phyloP scores from a whole-genome alignment of 306 rosid species.

The Inga oerstediana region DNA sequence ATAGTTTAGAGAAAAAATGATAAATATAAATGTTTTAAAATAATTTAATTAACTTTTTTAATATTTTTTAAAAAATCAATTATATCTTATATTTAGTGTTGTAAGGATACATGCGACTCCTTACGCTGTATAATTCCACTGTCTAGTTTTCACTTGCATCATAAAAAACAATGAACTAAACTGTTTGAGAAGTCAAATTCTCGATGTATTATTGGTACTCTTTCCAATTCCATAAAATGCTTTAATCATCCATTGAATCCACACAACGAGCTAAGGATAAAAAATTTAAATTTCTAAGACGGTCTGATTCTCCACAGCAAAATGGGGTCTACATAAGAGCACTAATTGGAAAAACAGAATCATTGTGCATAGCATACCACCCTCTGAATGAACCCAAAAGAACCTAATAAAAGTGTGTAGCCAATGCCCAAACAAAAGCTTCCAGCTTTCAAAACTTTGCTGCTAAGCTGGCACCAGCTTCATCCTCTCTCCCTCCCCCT shows the following conservation, averaged over 20 bases:
- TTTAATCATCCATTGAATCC: not conserved
- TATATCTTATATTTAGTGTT: no score
- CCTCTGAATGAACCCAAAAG: slow-evolving; percentile 19
- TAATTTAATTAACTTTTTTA: no score
- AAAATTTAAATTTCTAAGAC: not conserved
- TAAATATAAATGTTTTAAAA: no score
- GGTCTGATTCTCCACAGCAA: slow-evolving; percentile 1
- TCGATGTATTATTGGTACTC: not conserved
- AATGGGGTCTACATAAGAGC: slow-evolving; percentile 27
- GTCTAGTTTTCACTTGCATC: not conserved
- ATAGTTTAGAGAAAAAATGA: no score
- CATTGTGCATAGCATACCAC: slow-evolving; percentile 20
- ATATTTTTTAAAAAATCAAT: no score
- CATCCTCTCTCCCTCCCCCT: slow-evolving; percentile 31
- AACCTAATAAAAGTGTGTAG: slow-evolving; percentile 11
- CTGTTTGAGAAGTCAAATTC: not conserved
- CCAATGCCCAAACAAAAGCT: slow-evolving; percentile 49
- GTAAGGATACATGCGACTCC: not conserved
- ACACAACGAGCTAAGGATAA: not conserved
- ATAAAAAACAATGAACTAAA: not conserved
- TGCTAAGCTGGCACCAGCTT: slow-evolving; percentile 73
- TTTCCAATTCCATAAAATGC: not conserved
- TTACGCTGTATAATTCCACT: not conserved
- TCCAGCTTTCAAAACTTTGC: slow-evolving; percentile 61
- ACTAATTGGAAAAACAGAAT: slow-evolving; percentile 18